A percentile compares a stretch with the other conserved stretches of the same genome.
Evolutionary conservation across 129 eudicot genomes (phyloP).

Genomic region (Dittrichia graveolens): DNA sequence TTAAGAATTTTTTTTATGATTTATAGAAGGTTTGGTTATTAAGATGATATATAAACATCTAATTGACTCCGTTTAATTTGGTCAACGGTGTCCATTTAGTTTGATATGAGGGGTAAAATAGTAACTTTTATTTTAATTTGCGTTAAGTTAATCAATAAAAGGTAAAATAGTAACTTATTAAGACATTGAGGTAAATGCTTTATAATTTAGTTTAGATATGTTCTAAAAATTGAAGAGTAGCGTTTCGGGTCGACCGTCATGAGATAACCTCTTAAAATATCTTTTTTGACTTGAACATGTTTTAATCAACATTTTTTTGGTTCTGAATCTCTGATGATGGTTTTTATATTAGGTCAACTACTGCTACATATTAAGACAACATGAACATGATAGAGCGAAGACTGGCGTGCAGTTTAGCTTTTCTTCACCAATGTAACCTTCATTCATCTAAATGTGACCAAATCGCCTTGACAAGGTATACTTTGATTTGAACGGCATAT

Average conservation of each 20-base stretch:
- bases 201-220: too few species aligned
- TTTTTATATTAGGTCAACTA: constrained; percentile 64
- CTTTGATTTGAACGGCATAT: background rate
- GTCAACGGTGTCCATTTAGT: too few species aligned
- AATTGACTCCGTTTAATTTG: too few species aligned
- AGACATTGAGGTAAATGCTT: background rate
- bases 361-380: constrained; percentile 70
- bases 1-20: too few species aligned
- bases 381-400: constrained; percentile 71
- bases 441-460: constrained; percentile 2
- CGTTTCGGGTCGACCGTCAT: too few species aligned
- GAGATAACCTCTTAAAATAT: background rate
- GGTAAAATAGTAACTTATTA: background rate
- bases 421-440: constrained; percentile 59
- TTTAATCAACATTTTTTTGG: background rate
- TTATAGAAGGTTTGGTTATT: too few species aligned
- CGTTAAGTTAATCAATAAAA: too few species aligned
- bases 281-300: background rate
- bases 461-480: constrained; percentile 17
- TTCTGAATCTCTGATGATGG: background rate
- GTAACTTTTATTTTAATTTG: too few species aligned
- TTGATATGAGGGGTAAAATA: too few species aligned
- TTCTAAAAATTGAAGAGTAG: too few species aligned
- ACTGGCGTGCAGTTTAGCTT: constrained; percentile 88
- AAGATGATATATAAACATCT: too few species aligned